A percentile compares a stretch with the other conserved stretches of the same genome.
These are phyloP conservation scores for Rhizopogon rudus DNA, from an alignment of 768 basidiomycete species.

Conservation along the genomic window DNA sequence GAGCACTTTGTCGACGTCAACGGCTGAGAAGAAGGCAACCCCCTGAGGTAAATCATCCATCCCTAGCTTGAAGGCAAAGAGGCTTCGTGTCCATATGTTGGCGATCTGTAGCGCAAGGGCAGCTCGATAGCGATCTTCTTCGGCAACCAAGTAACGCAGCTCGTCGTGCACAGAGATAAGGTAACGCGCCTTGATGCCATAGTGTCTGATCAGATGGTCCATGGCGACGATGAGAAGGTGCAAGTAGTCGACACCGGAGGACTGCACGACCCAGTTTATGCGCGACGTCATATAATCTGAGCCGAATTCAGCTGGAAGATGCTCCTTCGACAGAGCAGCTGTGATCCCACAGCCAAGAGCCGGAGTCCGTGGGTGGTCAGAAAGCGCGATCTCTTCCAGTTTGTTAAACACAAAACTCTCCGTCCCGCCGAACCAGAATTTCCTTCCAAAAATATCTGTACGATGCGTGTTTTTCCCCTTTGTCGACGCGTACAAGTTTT, in stretches of 20 bases:
- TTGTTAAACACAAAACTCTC: constrained; percentile 98
- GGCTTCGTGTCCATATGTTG: constrained; percentile 89
- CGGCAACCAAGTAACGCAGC: constrained; percentile 86
- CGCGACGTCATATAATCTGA: constrained; percentile 91
- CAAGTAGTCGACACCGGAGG: constrained; percentile 96
- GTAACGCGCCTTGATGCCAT: constrained; percentile 85
- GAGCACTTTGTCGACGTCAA: constrained; percentile 87
- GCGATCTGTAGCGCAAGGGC: constrained; percentile 92
- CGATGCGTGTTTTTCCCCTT: constrained; percentile 89
- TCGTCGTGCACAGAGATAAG: constrained; percentile 98
- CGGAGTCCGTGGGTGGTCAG: constrained; percentile 83
- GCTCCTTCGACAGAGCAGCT: constrained; percentile 85
- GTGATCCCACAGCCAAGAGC: constrained; percentile 94
- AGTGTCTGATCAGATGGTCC: constrained; percentile 79
- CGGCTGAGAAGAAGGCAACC: constrained; percentile 95
- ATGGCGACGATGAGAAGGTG: constrained; percentile 95
- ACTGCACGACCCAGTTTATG: constrained; percentile 99
- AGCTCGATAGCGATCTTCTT: constrained; percentile 86
- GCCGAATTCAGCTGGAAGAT: constrained; percentile 77
- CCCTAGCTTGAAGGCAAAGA: constrained; percentile 90
- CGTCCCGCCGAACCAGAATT: constrained; percentile 96
- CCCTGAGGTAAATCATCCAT: constrained; percentile 96
- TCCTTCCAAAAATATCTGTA: constrained; percentile 65
- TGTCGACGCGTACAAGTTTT: constrained; percentile 85
- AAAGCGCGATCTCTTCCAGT: constrained; percentile 89